Evolutionary conservation across 2,329 filamentous ascomycete species (phyloP).

Genomic region (Albifimbria verrucaria): DNA sequence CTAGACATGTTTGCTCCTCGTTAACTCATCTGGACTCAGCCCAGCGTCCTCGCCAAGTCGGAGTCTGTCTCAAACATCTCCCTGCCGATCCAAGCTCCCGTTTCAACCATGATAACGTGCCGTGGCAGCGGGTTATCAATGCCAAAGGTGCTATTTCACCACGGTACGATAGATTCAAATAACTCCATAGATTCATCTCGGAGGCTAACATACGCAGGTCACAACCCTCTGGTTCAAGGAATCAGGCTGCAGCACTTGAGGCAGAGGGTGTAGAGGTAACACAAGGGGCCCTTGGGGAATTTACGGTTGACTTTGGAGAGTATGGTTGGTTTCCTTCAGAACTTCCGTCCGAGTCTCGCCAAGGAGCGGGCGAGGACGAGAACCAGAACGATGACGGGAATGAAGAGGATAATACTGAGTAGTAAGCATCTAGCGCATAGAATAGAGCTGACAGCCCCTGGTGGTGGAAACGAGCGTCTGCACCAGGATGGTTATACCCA

Average conservation of each 20-base stretch:
- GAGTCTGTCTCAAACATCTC: conserved; percentile 85
- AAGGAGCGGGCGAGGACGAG: conserved; percentile 14
- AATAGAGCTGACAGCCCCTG: no score
- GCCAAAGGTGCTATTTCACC: conserved; percentile 82
- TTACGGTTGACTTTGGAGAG: conserved; percentile 46
- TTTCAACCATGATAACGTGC: conserved; percentile 77
- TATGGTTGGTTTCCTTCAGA: conserved; percentile 55
- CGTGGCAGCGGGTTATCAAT: conserved; percentile 94
- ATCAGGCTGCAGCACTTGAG: conserved; percentile 47
- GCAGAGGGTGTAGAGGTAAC: conserved; percentile 53
- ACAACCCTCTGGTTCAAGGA: conserved; percentile 43
- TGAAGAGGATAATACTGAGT: no score
- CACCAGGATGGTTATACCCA: no score
- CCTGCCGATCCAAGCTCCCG: conserved; percentile 47
- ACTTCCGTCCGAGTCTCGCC: conserved; percentile 48
- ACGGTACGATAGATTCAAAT: conserved; percentile 46
- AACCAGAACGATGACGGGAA: background rate
- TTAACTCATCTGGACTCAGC: conserved; percentile 38
- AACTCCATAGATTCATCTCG: background rate
- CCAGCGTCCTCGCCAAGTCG: conserved; percentile 77
- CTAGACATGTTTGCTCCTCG: background rate
- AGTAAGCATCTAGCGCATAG: no score
- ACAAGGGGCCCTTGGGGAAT: conserved; percentile 46
- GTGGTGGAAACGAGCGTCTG: no score
- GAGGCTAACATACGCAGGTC: conserved; percentile 32